phyloP scores from a whole-genome alignment of 2,329 filamentous ascomycete genomes.

The Fusarium sambucinum region DNA sequence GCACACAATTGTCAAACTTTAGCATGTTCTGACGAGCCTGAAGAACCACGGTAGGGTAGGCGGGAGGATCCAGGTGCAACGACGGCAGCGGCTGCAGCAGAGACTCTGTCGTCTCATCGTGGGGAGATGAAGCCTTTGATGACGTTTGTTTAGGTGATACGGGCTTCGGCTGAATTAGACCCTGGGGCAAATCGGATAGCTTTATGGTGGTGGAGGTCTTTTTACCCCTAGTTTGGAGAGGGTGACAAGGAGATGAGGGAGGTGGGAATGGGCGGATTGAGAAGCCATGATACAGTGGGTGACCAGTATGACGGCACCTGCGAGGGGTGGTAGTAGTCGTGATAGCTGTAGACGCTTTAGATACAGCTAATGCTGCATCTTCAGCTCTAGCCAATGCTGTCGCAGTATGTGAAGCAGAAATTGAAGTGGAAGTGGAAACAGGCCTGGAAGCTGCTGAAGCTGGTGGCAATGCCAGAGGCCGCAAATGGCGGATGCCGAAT shows the following conservation, averaged over 20 bases:
- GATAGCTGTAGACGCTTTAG: constrained; percentile 7
- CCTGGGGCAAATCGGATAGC: constrained; percentile 69
- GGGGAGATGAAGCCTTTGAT: constrained; percentile 30
- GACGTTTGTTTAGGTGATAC: constrained; percentile 32
- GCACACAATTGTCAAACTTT: constrained; percentile 88
- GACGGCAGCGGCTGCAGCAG: constrained; percentile 38
- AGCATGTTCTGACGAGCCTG: constrained; percentile 91
- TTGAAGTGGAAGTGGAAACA: constrained; percentile 17
- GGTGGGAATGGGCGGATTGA: constrained; percentile 40
- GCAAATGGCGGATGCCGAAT: constrained; percentile 46
- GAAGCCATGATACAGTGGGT: constrained; percentile 16
- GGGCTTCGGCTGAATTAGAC: constrained; percentile 52
- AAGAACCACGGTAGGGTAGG: constrained; percentile 88
- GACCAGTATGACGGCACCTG: constrained; percentile 9
- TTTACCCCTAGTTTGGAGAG: constrained; percentile 58
- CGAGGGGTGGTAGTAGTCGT: constrained; percentile 1
- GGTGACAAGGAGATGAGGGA: constrained; percentile 37
- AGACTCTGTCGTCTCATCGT: constrained; percentile 28
- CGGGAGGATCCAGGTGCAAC: constrained; percentile 59
- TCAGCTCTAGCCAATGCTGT: constrained; percentile 12
- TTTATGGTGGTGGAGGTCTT: constrained; percentile 67
- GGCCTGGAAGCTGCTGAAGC: constrained; percentile 25
- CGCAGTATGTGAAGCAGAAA: constrained; percentile 21
- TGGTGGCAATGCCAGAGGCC: constrained; percentile 41
- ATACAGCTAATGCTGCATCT: constrained; percentile 7